Conservation (phyloP, 2,329 filamentous ascomycete species). For the Diplodia seriata region DNA sequence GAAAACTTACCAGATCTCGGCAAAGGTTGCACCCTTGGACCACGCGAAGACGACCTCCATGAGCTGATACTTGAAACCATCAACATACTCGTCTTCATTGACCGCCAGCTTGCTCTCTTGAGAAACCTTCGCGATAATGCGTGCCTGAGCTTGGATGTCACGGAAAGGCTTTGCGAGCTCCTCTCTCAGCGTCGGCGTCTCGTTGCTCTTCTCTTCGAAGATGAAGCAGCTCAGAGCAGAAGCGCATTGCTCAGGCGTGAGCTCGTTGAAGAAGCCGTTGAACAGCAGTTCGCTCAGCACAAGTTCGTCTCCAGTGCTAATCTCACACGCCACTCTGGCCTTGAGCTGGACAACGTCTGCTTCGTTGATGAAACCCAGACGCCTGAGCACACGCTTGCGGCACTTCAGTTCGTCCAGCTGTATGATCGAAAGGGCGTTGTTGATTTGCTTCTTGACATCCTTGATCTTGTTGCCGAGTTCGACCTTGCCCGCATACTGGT, state of each 20-base stretch:
- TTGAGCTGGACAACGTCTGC: conserved; percentile 95
- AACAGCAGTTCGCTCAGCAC: conserved; percentile 93
- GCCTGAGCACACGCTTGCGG: conserved; percentile 90
- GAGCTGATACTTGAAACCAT: conserved; percentile 88
- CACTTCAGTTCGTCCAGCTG: conserved; percentile 97
- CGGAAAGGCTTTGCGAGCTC: conserved; percentile 85
- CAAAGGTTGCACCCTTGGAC: conserved; percentile 88
- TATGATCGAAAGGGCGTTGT: conserved; percentile 82
- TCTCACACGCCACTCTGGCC: conserved; percentile 95
- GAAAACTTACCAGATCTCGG: conserved; percentile 85
- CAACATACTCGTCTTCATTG: conserved; percentile 94
- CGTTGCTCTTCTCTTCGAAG: conserved; percentile 93
- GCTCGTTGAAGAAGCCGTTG: conserved; percentile 97
- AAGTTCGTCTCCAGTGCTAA: conserved; percentile 94
- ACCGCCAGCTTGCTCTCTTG: conserved; percentile 91
- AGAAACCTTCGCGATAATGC: conserved; percentile 89
- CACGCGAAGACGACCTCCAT: conserved; percentile 97
- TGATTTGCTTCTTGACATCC: conserved; percentile 84
- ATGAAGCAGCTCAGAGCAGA: conserved; percentile 92
- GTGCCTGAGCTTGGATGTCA: conserved; percentile 85
- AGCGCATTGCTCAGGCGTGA: conserved; percentile 85
- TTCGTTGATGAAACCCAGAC: conserved; percentile 95
- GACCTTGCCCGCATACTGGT: conserved; percentile 84
- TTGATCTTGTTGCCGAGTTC: conserved; percentile 80
- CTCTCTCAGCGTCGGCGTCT: conserved; percentile 74